Percentiles rank a stretch among this genome's conserved stretches.
Conservation (phyloP, 768 basidiomycete species). For the Rhizopogon sp. region DNA sequence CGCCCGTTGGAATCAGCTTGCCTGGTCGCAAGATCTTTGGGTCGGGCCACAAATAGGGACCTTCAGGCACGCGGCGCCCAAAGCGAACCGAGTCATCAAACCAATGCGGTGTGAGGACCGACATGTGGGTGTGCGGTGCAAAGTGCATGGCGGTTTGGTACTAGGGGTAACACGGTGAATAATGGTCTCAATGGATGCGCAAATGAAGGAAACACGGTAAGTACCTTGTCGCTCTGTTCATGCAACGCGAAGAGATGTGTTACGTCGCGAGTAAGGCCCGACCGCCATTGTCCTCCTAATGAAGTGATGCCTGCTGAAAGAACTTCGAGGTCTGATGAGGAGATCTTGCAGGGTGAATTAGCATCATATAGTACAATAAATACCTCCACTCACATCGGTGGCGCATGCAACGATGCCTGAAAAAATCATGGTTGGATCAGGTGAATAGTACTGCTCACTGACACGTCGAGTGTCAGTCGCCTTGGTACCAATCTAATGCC, state of each 20-base stretch:
- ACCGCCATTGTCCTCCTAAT: conserved; percentile 80
- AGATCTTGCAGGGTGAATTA: conserved; percentile 36
- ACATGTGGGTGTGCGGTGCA: conserved; percentile 52
- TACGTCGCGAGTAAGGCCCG: conserved; percentile 74
- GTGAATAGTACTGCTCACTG: conserved; percentile 62
- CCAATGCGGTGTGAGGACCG: conserved; percentile 86
- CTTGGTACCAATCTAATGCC: background rate
- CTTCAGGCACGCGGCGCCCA: conserved; percentile 46
- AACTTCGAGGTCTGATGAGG: conserved; percentile 61
- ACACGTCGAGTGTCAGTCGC: conserved; percentile 1
- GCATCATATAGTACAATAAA: background rate
- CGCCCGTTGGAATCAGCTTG: conserved; percentile 7
- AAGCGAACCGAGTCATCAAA: conserved; percentile 76
- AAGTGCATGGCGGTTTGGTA: conserved; percentile 52
- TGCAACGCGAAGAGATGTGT: conserved; percentile 78
- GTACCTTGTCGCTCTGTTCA: conserved; percentile 45
- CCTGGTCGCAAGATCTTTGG: conserved; percentile 43
- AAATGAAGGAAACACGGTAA: background rate
- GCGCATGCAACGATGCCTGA: conserved; percentile 77
- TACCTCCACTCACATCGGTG: conserved; percentile 44
- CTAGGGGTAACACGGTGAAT: conserved; percentile 11
- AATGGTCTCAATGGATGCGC: background rate
- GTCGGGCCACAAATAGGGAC: conserved; percentile 70
- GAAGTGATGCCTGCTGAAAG: conserved; percentile 68
- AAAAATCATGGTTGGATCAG: conserved; percentile 75